Base-by-base conservation (phyloP, 305 asterid genomes). In the Petunia hybrid region DNA sequence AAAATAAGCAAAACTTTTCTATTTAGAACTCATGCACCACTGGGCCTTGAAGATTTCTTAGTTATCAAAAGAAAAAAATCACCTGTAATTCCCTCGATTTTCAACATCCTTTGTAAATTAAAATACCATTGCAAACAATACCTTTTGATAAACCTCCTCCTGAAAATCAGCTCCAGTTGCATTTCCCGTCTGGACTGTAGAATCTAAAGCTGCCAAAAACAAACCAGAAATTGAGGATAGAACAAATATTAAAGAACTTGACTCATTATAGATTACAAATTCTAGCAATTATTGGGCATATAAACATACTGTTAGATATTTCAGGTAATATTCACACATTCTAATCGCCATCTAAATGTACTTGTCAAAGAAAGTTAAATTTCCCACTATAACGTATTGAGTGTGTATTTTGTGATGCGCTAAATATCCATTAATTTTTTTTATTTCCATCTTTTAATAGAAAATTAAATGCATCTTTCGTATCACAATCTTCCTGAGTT, bases 91-190 rank as follows among this genome's bases (percentile, higher is more conserved):
- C 31, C 31, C 31, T 57, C 36, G 16, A 57, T 57, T 14, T n/a
- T n/a, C 63, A 16, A 57, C 8, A 57, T 57, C 35, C 35, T 57
- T 57, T 57, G 36, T 0, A 57, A 57, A 57, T 57, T 2, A 16
- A 59, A 59, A 5, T 59, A 16, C 38, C 6, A 16, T 59, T 59
- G 64, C 64, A 56, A 56, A 56, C 8, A 56, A 60, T 89, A 95
- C 99, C 99, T 91, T 95, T 73, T 95, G 99, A 88, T 89, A 91
- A 77, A 89, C 86, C 84, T 92, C 99, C 86, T 95, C 99, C 86
- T 92, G 97, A 98, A 97, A 95, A 79, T 95, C 98, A 79, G 91
- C 95, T 60, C 89, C 89, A 84, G 64, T 88, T 40, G 87, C 86
- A 85, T 87, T 90, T 80, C 97, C 97, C 36, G 93, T 88, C 84